Base-by-base conservation (phyloP, 768 basidiomycete genomes). In the Lanmaoa rubissima region DNA sequence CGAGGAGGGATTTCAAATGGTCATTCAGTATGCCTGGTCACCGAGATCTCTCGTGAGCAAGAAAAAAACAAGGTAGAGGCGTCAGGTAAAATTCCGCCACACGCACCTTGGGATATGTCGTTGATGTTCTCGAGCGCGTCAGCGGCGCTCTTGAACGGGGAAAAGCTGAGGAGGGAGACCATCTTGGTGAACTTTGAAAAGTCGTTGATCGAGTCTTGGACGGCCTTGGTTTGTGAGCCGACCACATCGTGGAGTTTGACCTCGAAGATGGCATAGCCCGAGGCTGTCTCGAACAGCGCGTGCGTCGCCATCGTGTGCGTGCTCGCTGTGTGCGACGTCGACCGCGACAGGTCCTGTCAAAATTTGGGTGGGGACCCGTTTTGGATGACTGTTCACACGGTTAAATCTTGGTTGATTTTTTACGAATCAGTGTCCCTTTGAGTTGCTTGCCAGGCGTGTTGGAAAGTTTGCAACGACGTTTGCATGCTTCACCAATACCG, bases 41-140 rank as follows among this genome's bases (percentile, higher is more conserved):
- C 10, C 19, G 28, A 24, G 16, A 12, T 17, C 10, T 6, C 17
- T 40, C 54, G 59, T 51, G 13, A 52, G 44, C 26, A 35, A 12
- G 4, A 34, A 38, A 16, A 24, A n/a, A 51, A 52, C 40, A n/a
- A 12, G 5, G 28, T 1, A 6, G 12, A 24, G 0, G 14, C 2
- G 31, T 3, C 6, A n/a, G 8, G 5, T 17, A 4, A 4, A 35
- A 39, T 17, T 3, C 5, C 40, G 2, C 5, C 11, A 14, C 28
- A 75, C 83, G 32, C 58, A 94, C 96, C 94, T 80, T 98, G 95
- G 11, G 95, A 97, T 16, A 98, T 74, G 74, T 98, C 96, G 69
- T 98, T 98, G 50, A 88, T 88, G 64, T 97, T 98, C 76, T 98
- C 94, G 63, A 98, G 78, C 35, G 94, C 94, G 69, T 95, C 87